phyloP scores from a whole-genome alignment of 2,329 filamentous ascomycete genomes.

The Thielaviopsis populi region DNA sequence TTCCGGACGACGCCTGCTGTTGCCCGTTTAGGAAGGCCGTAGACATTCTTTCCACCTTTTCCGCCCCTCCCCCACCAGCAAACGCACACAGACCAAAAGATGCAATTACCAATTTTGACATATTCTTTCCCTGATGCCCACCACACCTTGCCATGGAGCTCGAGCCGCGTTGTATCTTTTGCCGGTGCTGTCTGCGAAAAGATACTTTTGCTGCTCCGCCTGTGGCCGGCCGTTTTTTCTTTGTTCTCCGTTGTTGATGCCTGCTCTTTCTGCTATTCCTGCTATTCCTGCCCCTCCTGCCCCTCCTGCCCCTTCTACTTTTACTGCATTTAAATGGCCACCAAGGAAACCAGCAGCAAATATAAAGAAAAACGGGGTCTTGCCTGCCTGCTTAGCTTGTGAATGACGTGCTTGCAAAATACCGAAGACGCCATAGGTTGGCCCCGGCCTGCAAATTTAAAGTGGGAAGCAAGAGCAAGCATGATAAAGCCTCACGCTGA shows the following conservation, averaged over 20 bases:
- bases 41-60: neutral
- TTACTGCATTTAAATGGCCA: neutral
- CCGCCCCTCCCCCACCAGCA: neutral
- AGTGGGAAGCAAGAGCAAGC: too few relatives aligned
- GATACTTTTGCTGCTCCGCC: too few relatives aligned
- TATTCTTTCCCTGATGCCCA: neutral
- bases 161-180: neutral
- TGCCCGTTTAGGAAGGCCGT: neutral
- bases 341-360: slow-evolving; percentile 10
- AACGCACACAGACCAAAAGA: neutral
- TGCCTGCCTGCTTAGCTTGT: slow-evolving; percentile 18
- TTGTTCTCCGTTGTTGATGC: too few relatives aligned
- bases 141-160: neutral
- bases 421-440: slow-evolving; percentile 15
- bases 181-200: neutral
- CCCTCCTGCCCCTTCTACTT: too few relatives aligned
- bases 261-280: too few relatives aligned
- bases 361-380: slow-evolving; percentile 13
- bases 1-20: neutral
- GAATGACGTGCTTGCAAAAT: slow-evolving; percentile 25
- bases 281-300: too few relatives aligned
- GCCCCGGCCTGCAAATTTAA: neutral
- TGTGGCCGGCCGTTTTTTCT: neutral
- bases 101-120: neutral
- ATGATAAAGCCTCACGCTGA: neutral